These are phyloP conservation scores for Aspergillus melleus DNA, from an alignment of 2,329 filamentous ascomycete species.

Conservation along the genomic window DNA sequence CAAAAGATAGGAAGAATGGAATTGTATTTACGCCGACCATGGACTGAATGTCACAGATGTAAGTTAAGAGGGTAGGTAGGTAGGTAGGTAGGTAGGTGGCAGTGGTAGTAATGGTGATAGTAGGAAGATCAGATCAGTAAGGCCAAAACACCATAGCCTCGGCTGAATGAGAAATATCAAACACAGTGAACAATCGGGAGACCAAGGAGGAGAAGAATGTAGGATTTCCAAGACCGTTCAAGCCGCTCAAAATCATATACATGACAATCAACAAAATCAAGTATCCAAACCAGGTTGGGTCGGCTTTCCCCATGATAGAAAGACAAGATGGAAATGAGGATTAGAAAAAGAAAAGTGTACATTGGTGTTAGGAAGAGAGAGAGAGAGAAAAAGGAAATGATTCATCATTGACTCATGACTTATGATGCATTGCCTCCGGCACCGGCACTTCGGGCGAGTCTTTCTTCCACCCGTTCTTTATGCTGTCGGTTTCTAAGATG, in stretches of 20 bases:
- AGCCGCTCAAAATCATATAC: conserved; percentile 19
- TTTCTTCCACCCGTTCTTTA: conserved; percentile 66
- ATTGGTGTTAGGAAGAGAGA: conserved; percentile 5
- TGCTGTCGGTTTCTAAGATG: conserved; percentile 86
- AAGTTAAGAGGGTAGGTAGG: background rate
- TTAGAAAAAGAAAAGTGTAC: conserved; percentile 11
- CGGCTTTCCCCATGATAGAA: conserved; percentile 2
- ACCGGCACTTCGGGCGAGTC: conserved; percentile 35
- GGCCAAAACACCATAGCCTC: background rate
- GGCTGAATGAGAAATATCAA: conserved; percentile 4
- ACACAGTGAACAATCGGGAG: conserved; percentile 5
- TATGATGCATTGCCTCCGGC: conserved; percentile 12
- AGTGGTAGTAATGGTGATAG: background rate
- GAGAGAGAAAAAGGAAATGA: conserved; percentile 1
- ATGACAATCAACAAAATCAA: conserved; percentile 10
- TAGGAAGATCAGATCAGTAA: background rate
- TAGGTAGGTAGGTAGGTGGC: background rate
- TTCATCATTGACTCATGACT: conserved; percentile 16
- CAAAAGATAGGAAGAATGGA: background rate
- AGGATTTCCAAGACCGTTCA: background rate
- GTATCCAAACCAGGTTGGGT: background rate
- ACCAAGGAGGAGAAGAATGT: background rate
- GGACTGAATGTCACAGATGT: background rate
- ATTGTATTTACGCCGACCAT: conserved; percentile 9
- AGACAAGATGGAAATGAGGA: background rate